These are phyloP conservation scores for Imleria badia DNA, from an alignment of 768 basidiomycete genomes.

Conservation along the genomic window DNA sequence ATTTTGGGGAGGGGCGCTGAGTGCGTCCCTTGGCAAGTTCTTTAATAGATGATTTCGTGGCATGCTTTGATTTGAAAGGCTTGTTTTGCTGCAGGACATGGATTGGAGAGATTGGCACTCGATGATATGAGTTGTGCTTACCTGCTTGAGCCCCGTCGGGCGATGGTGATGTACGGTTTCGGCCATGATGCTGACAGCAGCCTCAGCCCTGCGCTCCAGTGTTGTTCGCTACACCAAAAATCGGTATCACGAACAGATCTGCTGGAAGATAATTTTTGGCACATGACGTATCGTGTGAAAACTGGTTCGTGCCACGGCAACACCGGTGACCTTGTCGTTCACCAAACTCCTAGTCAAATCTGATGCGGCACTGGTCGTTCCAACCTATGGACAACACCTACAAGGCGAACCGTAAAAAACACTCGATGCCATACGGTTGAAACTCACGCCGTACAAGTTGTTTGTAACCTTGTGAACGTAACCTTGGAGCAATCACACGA, in stretches of 20 bases:
- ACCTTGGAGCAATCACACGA: slow-evolving; percentile 6
- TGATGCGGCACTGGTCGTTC: background rate
- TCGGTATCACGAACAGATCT: background rate
- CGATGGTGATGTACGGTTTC: slow-evolving; percentile 59
- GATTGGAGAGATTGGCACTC: background rate
- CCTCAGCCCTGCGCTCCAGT: background rate
- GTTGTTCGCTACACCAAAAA: background rate
- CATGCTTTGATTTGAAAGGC: slow-evolving; percentile 87
- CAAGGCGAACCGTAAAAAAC: background rate
- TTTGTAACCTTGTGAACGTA: background rate
- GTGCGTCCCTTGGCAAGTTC: slow-evolving; percentile 80
- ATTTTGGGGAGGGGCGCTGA: slow-evolving; percentile 54
- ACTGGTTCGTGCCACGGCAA: too few relatives aligned
- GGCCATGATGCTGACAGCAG: slow-evolving; percentile 32
- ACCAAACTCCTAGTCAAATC: too few relatives aligned
- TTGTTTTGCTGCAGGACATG: slow-evolving; percentile 71
- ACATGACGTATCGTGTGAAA: slow-evolving; percentile 2
- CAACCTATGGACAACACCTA: background rate
- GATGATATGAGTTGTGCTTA: slow-evolving; percentile 26
- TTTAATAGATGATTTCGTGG: slow-evolving; percentile 81
- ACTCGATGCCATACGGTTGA: background rate
- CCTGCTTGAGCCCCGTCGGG: slow-evolving; percentile 80
- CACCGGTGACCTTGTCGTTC: too few relatives aligned
- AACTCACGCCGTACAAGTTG: background rate
- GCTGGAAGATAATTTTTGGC: background rate